Evolutionary conservation across 2,329 filamentous ascomycete species (phyloP), one percentile per base, ranked within the genome.

Genomic region (Penicillium sp.): DNA sequence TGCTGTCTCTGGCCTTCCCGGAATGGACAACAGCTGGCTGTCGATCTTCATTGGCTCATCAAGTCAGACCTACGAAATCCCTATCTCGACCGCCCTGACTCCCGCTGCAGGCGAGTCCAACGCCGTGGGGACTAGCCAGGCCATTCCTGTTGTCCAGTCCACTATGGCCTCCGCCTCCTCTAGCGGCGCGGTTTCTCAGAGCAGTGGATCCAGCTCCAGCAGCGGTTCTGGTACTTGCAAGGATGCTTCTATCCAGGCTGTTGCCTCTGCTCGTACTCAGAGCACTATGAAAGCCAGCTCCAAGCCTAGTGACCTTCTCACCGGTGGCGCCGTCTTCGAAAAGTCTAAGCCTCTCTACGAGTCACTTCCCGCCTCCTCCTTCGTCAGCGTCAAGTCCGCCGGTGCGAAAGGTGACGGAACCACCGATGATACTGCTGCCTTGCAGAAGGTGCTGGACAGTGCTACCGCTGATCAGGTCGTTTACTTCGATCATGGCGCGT

Each of bases 341-440:
- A 89, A 90, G 66, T 89, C 87, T 75, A 96, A 95, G 83, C 95
- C 95, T 14, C 91, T 96, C 75, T 99, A 98, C 73, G 85, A 90
- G 71, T 79, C 80, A 43, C 77, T 91, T 2, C 76, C 87, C 3
- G 84, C 82, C n/a, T 83, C 81, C 60, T 84, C 84, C 36, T 96
- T 99, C 71, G 78, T 96, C 68, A 94, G 90, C 66, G 89, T 95
- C 79, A 96, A 94, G 79, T 81, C 85, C 49, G 83, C 84, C 52
- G 94, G 95, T 59, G 93, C 92, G 69, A 91, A 87, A 78, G 95
- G 95, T 70, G 94, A 99, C 70, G 95, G 94, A 53, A 76, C 79
- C 27, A 91, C 91, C 0, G 94, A 98, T 69, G 95, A 98, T 71
- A 97, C 94, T 16, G 85, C 83, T 6, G 90, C 89, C 18, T 89